Conservation (phyloP, 306 rosid genomes). For the Fragaria vesca region DNA sequence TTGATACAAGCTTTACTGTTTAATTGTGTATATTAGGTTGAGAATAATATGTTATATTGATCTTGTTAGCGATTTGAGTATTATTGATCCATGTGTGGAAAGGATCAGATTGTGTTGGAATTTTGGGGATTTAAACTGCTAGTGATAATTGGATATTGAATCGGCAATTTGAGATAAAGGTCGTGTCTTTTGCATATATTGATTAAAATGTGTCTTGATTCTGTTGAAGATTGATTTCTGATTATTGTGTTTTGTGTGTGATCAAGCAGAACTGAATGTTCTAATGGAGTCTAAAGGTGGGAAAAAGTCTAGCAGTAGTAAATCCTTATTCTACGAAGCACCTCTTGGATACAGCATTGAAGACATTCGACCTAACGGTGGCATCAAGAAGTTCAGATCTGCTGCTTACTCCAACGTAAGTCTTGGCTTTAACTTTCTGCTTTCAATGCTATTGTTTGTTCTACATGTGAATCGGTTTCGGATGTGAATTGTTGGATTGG, state of each 20-base stretch:
- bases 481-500: not conserved
- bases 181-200: not conserved
- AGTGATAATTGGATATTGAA: too few species aligned
- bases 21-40: not conserved
- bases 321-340: slow-evolving; percentile 67
- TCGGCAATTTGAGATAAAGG: not conserved
- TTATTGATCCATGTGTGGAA: not conserved
- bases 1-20: not conserved
- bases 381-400: slow-evolving; percentile 83
- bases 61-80: not conserved
- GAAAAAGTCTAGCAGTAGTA: slow-evolving; percentile 73
- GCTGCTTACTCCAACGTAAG: slow-evolving; percentile 91
- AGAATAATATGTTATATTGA: not conserved
- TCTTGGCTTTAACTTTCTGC: not conserved
- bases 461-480: not conserved
- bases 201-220: not conserved
- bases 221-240: not conserved
- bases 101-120: not conserved
- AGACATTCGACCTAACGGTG: slow-evolving; percentile 85
- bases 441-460: not conserved
- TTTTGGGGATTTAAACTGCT: not conserved
- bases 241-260: not conserved
- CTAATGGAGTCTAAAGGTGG: slow-evolving; percentile 87
- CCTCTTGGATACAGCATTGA: slow-evolving; percentile 91
- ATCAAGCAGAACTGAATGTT: slow-evolving; percentile 46